Conservation (phyloP, 441 rosid genomes). For the Arabidopsis hybrid region DNA sequence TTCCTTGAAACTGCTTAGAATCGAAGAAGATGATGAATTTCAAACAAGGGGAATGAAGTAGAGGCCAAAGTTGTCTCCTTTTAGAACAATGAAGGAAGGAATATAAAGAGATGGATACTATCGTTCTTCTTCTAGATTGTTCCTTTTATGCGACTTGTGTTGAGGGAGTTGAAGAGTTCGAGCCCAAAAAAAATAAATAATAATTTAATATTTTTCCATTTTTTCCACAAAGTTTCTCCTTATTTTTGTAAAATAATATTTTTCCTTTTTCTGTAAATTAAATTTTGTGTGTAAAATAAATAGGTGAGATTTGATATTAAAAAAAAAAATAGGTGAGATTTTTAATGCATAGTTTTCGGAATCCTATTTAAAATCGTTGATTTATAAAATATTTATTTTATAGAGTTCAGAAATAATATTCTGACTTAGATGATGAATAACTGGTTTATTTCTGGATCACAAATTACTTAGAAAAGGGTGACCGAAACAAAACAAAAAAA, state of each 20-base stretch:
- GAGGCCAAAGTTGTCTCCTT: background rate
- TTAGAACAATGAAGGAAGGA: background rate
- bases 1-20: background rate
- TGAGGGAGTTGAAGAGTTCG: background rate
- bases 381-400: background rate
- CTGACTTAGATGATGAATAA: background rate
- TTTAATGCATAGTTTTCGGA: too few relatives aligned
- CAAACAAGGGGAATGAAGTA: conserved; percentile 10
- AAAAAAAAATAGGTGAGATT: too few relatives aligned
- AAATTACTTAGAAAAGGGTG: background rate
- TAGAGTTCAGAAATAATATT: background rate
- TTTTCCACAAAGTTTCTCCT: background rate
- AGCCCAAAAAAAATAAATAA: background rate
- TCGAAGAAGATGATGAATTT: background rate
- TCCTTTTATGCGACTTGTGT: background rate
- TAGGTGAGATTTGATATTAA: too few relatives aligned
- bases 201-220: background rate
- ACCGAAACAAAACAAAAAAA: background rate
- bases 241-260: background rate
- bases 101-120: conserved; percentile 10
- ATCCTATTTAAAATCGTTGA: too few relatives aligned
- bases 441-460: background rate
- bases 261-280: background rate
- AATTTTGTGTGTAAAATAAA: background rate
- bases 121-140: conserved; percentile 25